Percentiles rank a stretch among this genome's conserved stretches.
phyloP scores from a whole-genome alignment of 495 filamentous ascomycete species.

The Cudoniella acicularis region DNA sequence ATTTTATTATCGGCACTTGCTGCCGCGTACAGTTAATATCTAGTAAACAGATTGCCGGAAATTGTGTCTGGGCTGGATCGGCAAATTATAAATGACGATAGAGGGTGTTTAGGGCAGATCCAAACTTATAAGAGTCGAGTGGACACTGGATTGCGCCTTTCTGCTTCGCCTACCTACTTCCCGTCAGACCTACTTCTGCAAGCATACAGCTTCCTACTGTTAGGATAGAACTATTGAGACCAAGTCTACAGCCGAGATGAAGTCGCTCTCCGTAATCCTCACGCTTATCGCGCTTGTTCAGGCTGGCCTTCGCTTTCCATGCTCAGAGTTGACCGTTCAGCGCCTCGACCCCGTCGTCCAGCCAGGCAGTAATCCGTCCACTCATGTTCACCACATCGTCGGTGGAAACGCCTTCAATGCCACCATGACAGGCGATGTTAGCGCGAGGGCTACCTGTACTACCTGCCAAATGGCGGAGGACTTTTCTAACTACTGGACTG shows the following conservation, averaged over 20 bases:
- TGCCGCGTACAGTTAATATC: background rate
- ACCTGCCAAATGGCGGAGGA: constrained; percentile 43
- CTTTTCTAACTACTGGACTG: constrained; percentile 37
- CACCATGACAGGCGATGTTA: constrained; percentile 42
- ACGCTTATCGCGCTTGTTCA: constrained; percentile 36
- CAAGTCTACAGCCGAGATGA: constrained; percentile 33
- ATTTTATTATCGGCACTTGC: background rate
- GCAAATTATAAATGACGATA: background rate
- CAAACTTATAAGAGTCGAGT: constrained; percentile 25
- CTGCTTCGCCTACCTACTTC: constrained; percentile 20
- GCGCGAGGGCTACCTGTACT: constrained; percentile 38
- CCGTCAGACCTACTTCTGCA: constrained; percentile 16
- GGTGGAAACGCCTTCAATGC: constrained; percentile 48
- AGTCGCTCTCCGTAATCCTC: constrained; percentile 37
- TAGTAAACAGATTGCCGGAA: background rate
- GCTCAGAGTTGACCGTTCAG: constrained; percentile 42
- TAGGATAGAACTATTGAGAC: constrained; percentile 6
- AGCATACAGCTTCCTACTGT: background rate
- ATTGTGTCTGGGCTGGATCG: constrained; percentile 2
- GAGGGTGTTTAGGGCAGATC: constrained; percentile 4
- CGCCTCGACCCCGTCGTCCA: constrained; percentile 43
- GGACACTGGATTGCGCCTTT: constrained; percentile 6
- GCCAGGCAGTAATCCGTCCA: constrained; percentile 34
- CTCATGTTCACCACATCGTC: constrained; percentile 47
- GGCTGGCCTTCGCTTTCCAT: constrained; percentile 44